Evolutionary conservation across 179 eudicot species (phyloP), one percentile per base, ranked within the genome.

Genomic region (Beta macrorhiza): DNA sequence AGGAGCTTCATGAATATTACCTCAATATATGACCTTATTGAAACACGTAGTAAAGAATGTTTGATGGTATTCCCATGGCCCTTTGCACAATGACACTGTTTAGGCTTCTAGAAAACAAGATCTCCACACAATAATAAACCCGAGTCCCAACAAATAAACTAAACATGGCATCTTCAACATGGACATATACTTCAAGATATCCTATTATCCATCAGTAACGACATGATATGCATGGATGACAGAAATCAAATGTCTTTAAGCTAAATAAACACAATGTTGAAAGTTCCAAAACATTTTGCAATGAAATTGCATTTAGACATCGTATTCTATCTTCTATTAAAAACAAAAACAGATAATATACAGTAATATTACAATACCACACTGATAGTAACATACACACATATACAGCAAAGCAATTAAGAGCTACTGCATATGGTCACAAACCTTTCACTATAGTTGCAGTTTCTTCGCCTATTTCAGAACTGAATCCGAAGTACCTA

Each of bases 401-500:
- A 19, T 49, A 42, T 13, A 44, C 16, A 20, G 0, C 15, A 49
- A 51, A 55, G 32, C 29, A 52, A 25, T 15, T 15, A n/a, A 5
- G 32, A 56, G 0, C 15, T 29, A 74, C 25, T 25, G 25, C 65
- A 74, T 74, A 17, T 53, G 5, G 29, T 74, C 47, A 74, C 78
- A 74, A 74, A 74, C 83, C 83, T 81, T 67, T 57, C 72, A 58
- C 14, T 5, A 45, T 68, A 67, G 51, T 47, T 5, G 53, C 63
- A 37, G 74, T 56, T 44, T 20, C 79, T 55, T 75, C 74, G 25
- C 61, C 52, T 17, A 68, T 52, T 20, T 25, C 32, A 14, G 69
- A 22, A 37, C 80, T 12, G 9, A 6, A 81, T 67, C 83, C 79
- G 65, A 42, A 81, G 75, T 81, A 81, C 74, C 83, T 81, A 64